These are phyloP conservation scores for Byssothecium circinans DNA, from an alignment of 2,329 filamentous ascomycete species.

Conservation along the genomic window DNA sequence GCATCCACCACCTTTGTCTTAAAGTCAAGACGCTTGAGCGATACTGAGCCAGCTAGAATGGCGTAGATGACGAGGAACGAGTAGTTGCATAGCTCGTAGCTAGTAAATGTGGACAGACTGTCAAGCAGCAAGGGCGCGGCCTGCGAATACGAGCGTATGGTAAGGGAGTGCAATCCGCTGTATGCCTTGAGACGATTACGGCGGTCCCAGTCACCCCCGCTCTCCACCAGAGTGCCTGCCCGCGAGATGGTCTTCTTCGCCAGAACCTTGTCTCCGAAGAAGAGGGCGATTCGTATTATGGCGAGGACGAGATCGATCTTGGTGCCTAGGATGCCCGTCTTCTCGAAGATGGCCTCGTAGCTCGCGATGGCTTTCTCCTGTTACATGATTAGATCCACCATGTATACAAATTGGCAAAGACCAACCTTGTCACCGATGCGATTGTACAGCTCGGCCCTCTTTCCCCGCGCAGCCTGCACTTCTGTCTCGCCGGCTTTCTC, in stretches of 20 bases:
- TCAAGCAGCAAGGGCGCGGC: slow-evolving; percentile 93
- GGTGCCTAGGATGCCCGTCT: slow-evolving; percentile 93
- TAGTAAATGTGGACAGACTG: slow-evolving; percentile 96
- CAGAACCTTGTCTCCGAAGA: slow-evolving; percentile 89
- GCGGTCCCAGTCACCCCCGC: slow-evolving; percentile 96
- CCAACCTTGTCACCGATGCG: slow-evolving; percentile 90
- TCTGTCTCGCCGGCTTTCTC: slow-evolving; percentile 97
- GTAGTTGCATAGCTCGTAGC: slow-evolving; percentile 97
- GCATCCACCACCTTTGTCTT: slow-evolving; percentile 99
- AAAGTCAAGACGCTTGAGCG: slow-evolving; percentile 95
- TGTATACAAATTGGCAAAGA: slow-evolving; percentile 4
- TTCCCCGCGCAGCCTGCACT: slow-evolving; percentile 86
- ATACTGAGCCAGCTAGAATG: slow-evolving; percentile 89
- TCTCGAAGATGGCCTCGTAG: slow-evolving; percentile 92
- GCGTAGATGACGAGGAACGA: slow-evolving; percentile 93
- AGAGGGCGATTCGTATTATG: slow-evolving; percentile 92
- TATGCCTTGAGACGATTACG: slow-evolving; percentile 98
- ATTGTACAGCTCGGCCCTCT: slow-evolving; percentile 95
- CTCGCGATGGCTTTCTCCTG: slow-evolving; percentile 92
- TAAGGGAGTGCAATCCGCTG: slow-evolving; percentile 90
- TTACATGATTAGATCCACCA: slow-evolving; percentile 10
- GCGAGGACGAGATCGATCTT: slow-evolving; percentile 97
- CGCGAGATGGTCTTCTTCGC: slow-evolving; percentile 94
- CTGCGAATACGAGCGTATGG: slow-evolving; percentile 84
- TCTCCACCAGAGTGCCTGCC: slow-evolving; percentile 86